phyloP scores from a whole-genome alignment of 2,329 filamentous ascomycete species.

The Fusarium mangiferae region DNA sequence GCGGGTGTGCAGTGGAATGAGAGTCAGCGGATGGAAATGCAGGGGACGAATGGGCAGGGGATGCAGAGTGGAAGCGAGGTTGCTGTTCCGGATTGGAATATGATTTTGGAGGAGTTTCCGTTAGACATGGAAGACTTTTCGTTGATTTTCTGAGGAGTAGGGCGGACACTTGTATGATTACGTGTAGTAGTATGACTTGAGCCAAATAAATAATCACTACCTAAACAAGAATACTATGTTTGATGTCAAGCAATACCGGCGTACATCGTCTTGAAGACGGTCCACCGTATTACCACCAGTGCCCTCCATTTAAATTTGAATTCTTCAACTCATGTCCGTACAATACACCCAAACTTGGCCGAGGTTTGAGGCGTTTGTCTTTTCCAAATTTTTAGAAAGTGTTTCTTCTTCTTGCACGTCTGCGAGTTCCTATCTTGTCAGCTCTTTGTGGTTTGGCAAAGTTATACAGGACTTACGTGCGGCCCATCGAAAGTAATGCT shows the following conservation, averaged over 20 bases:
- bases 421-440: not conserved
- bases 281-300: not conserved
- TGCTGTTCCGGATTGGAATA: constrained; percentile 44
- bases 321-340: no score
- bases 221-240: no score
- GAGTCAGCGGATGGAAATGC: not conserved
- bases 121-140: constrained; percentile 41
- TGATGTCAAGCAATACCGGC: fast-evolving
- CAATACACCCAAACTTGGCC: fast-evolving
- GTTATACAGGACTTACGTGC: not conserved
- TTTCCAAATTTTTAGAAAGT: not conserved
- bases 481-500: not conserved
- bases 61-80: constrained; percentile 7
- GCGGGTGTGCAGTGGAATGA: not conserved
- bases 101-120: constrained; percentile 45
- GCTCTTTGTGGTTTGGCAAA: fast-evolving
- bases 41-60: not conserved
- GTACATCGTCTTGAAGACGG: not conserved
- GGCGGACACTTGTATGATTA: not conserved
- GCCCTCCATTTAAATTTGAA: not conserved
- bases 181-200: not conserved
- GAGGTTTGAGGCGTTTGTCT: fast-evolving
- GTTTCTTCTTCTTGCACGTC: not conserved
- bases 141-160: constrained; percentile 14
- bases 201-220: not conserved